Evolutionary conservation across 345 rosid genomes (phyloP).

Genomic region (Gossypium rotundifolium): DNA sequence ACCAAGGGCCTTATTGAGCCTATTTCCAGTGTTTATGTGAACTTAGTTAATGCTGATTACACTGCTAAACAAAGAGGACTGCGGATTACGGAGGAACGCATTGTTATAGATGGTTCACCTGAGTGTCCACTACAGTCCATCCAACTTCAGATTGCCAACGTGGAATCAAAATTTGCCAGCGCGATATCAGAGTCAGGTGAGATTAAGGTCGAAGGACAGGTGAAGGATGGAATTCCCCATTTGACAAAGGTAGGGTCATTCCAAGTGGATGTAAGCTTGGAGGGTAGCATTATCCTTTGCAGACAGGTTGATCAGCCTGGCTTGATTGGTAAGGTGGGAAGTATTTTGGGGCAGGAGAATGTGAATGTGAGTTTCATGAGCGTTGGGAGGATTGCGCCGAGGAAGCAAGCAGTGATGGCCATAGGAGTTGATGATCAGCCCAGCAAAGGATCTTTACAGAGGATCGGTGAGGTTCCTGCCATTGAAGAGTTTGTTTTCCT

Average conservation of each 20-base stretch:
- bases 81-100: neutral
- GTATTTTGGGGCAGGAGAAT: conserved; percentile 62
- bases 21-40: conserved; percentile 62
- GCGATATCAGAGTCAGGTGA: conserved; percentile 67
- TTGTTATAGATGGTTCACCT: conserved; percentile 50
- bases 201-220: conserved; percentile 54
- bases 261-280: conserved; percentile 75
- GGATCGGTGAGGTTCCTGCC: neutral
- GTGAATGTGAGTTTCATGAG: conserved; percentile 65
- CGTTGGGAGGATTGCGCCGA: conserved; percentile 11
- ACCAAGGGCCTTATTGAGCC: conserved; percentile 73
- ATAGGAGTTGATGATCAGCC: neutral
- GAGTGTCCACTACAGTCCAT: conserved; percentile 62
- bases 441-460: neutral
- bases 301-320: conserved; percentile 83
- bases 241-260: conserved; percentile 73
- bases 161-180: conserved; percentile 68
- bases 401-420: neutral
- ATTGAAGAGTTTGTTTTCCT: neutral
- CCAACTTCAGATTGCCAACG: conserved; percentile 66
- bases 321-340: conserved; percentile 68
- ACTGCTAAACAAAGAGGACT: neutral
- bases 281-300: conserved; percentile 70
- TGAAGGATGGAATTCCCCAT: conserved; percentile 74
- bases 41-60: conserved; percentile 45